phyloP scores from a whole-genome alignment of 148 eudicot species.

The Mesembryanthemum crystallinum region DNA sequence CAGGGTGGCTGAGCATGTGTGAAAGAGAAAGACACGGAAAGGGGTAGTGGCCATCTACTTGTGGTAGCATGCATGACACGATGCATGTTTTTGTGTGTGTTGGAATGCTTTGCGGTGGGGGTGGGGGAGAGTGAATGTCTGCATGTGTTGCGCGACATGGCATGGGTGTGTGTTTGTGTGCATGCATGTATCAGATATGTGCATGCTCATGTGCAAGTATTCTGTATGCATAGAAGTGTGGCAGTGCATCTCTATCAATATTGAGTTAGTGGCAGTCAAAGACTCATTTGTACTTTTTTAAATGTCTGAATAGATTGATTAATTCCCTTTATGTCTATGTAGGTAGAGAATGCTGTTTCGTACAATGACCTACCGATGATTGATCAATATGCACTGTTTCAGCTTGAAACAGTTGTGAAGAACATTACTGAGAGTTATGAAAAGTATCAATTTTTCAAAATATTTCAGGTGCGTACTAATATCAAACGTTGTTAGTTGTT shows the following conservation, averaged over 20 bases:
- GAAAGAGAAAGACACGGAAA: too few species aligned
- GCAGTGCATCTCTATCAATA: not conserved
- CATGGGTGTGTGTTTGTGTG: not conserved
- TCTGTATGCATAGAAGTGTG: not conserved
- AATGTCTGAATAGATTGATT: not conserved
- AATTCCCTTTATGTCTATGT: slow-evolving; percentile 24
- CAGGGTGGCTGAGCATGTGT: not conserved
- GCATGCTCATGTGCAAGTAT: not conserved
- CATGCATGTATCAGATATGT: not conserved
- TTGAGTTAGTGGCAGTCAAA: not conserved
- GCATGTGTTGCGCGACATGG: not conserved
- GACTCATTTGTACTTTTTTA: not conserved
- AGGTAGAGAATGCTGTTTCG: slow-evolving; percentile 67
- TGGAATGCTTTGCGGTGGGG: not conserved
- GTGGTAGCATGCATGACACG: too few species aligned
- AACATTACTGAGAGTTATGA: slow-evolving; percentile 81
- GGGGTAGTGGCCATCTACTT: too few species aligned
- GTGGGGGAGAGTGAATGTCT: not conserved
- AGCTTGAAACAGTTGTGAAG: slow-evolving; percentile 76
- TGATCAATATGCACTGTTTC: slow-evolving; percentile 89
- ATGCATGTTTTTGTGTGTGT: too few species aligned
- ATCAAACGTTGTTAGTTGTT: not conserved
- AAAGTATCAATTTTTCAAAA: slow-evolving; percentile 86
- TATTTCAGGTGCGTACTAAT: slow-evolving; percentile 69
- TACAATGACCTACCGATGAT: slow-evolving; percentile 74